A percentile compares a stretch with the other conserved stretches of the same genome.
Evolutionary conservation across 2,329 filamentous ascomycete genomes (phyloP).

Genomic region (Xylariaceae sp.): DNA sequence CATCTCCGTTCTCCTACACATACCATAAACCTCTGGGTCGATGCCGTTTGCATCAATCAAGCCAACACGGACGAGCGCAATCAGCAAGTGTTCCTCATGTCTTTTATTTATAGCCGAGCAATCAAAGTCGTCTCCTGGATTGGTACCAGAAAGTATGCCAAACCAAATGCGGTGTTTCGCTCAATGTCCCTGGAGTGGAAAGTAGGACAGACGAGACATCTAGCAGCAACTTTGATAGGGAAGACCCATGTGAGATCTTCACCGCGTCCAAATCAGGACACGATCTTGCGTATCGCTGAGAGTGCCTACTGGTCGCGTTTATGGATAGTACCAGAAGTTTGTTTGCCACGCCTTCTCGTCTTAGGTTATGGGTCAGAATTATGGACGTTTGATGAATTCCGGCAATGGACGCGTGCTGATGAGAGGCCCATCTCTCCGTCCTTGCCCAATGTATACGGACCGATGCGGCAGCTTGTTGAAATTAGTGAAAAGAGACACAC

Average conservation of each 20-base stretch:
- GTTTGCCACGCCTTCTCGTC: constrained; percentile 1
- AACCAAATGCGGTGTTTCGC: background rate
- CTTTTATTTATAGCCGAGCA: constrained; percentile 13
- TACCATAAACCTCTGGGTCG: background rate
- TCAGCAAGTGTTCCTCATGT: background rate
- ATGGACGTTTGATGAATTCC: constrained; percentile 3
- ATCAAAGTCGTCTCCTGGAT: constrained; percentile 10
- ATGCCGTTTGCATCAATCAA: constrained; percentile 12
- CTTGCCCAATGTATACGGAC: constrained; percentile 1
- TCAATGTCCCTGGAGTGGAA: constrained; percentile 6
- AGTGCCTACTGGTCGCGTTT: constrained; percentile 12
- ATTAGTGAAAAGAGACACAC: too few species aligned
- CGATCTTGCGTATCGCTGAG: background rate
- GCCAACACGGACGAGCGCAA: background rate
- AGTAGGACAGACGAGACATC: constrained; percentile 3
- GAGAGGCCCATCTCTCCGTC: background rate
- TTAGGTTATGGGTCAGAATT: constrained; percentile 8
- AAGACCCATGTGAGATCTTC: background rate
- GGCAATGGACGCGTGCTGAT: background rate
- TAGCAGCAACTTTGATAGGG: constrained; percentile 3
- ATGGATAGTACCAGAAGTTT: constrained; percentile 15
- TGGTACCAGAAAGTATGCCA: background rate
- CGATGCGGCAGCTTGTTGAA: background rate
- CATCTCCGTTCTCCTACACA: constrained; percentile 7
- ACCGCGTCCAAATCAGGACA: background rate